Evolutionary conservation across 768 basidiomycete species (phyloP).

Genomic region (Amanita polypyramis): DNA sequence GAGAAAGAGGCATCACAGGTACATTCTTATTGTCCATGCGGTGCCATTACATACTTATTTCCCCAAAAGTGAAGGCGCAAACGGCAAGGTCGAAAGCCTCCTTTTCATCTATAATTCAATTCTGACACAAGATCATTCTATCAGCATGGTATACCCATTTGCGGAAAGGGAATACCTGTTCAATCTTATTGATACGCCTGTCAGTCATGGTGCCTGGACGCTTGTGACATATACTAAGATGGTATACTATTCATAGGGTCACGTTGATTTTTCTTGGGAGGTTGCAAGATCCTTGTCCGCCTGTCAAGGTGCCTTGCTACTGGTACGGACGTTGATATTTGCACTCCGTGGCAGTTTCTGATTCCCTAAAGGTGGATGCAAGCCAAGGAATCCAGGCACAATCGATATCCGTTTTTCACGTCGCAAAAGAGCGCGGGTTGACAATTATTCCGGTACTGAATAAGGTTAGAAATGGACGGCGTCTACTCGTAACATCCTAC

Average conservation of each 20-base stretch:
- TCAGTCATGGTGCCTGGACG: constrained; percentile 19
- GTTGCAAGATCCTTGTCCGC: constrained; percentile 88
- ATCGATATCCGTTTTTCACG: constrained; percentile 89
- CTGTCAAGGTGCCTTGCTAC: constrained; percentile 78
- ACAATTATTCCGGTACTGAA: constrained; percentile 87
- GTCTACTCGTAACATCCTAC: constrained; percentile 2
- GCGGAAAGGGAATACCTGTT: constrained; percentile 56
- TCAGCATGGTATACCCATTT: constrained; percentile 68
- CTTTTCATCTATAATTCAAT: neutral
- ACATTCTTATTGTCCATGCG: constrained; percentile 11
- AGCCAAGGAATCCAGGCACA: constrained; percentile 98
- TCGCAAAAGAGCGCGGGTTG: constrained; percentile 71
- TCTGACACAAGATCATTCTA: constrained; percentile 8
- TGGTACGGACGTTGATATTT: constrained; percentile 23
- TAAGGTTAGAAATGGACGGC: constrained; percentile 42
- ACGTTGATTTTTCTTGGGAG: constrained; percentile 98
- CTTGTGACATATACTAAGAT: neutral
- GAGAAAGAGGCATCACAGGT: constrained; percentile 96
- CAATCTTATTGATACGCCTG: constrained; percentile 95
- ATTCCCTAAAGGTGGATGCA: constrained; percentile 69
- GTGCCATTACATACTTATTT: constrained; percentile 5
- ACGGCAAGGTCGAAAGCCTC: constrained; percentile 57
- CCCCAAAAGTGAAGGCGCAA: constrained; percentile 77
- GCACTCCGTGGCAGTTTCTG: neutral
- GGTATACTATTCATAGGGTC: constrained; percentile 42